phyloP scores from a whole-genome alignment of 768 basidiomycete genomes.

The Kwoniella mangroviensis region DNA sequence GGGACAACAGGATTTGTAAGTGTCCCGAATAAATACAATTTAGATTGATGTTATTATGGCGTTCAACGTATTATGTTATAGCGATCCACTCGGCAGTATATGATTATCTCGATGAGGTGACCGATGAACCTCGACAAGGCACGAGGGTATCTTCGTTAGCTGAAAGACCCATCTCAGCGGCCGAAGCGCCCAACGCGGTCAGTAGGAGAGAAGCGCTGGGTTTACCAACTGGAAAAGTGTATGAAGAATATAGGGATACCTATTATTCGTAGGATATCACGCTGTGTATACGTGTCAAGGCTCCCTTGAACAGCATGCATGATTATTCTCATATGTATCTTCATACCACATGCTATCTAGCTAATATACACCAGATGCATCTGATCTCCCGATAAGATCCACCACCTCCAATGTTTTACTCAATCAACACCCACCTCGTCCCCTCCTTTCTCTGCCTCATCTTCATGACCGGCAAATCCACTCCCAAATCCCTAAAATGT shows the following conservation, averaged over 20 bases:
- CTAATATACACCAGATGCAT: neutral
- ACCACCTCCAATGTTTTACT: conserved; percentile 13
- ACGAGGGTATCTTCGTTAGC: conserved; percentile 27
- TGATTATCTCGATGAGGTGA: conserved; percentile 36
- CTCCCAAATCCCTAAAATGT: conserved; percentile 79
- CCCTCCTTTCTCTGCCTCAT: conserved; percentile 57
- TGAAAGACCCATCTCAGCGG: conserved; percentile 20
- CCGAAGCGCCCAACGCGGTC: conserved; percentile 3
- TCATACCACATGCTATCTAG: neutral
- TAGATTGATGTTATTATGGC: neutral
- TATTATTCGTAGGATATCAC: conserved; percentile 5
- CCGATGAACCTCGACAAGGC: conserved; percentile 21
- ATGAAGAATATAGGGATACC: conserved; percentile 14
- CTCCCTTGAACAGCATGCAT: too few species aligned
- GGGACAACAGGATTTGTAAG: conserved; percentile 62
- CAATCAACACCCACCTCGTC: conserved; percentile 57
- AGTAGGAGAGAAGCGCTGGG: conserved; percentile 24
- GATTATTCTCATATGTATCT: too few species aligned
- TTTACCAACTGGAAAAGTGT: conserved; percentile 9
- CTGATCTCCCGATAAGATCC: neutral
- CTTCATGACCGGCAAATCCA: conserved; percentile 82
- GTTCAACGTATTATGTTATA: neutral
- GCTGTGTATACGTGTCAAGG: neutral
- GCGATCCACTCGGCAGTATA: conserved; percentile 38
- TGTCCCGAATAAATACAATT: neutral